These are phyloP conservation scores for Brettanomyces nanus DNA, from an alignment of 805 yeast species.

Conservation along the genomic window DNA sequence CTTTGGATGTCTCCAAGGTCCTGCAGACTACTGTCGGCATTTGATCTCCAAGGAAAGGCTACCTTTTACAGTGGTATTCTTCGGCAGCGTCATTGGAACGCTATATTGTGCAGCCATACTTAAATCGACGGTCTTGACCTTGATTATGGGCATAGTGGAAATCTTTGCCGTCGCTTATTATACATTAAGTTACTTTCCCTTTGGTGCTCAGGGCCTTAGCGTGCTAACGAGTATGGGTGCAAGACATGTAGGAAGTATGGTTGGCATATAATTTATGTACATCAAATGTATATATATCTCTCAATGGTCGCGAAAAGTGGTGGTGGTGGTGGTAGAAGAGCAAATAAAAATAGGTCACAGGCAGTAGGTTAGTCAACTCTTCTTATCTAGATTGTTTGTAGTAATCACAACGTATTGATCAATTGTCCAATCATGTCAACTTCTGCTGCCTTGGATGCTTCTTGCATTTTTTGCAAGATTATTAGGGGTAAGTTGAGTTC, in stretches of 20 bases:
- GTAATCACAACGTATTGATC: too few species aligned
- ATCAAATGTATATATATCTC: too few species aligned
- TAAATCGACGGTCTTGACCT: slow-evolving; percentile 67
- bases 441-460: slow-evolving; percentile 32
- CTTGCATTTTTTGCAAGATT: slow-evolving; percentile 90
- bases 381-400: too few species aligned
- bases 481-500: slow-evolving; percentile 69
- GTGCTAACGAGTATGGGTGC: slow-evolving; percentile 37
- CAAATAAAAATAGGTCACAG: too few species aligned
- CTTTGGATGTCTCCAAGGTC: slow-evolving; percentile 90
- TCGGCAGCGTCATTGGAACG: slow-evolving; percentile 72
- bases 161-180: slow-evolving; percentile 84
- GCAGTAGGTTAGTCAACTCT: background rate
- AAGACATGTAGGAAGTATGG: slow-evolving; percentile 29
- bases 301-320: too few species aligned
- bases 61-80: slow-evolving; percentile 73
- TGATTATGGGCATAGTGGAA: slow-evolving; percentile 69
- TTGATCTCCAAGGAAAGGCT: slow-evolving; percentile 67
- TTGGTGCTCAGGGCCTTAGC: slow-evolving; percentile 73
- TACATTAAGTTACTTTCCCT: slow-evolving; percentile 88
- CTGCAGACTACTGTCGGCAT: slow-evolving; percentile 69
- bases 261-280: slow-evolving; percentile 28
- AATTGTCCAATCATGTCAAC: background rate
- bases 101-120: slow-evolving; percentile 66
- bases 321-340: background rate